Base-by-base conservation (phyloP, 371 early-diverging fungal genomes). In the Dichotomocladium elegans region DNA sequence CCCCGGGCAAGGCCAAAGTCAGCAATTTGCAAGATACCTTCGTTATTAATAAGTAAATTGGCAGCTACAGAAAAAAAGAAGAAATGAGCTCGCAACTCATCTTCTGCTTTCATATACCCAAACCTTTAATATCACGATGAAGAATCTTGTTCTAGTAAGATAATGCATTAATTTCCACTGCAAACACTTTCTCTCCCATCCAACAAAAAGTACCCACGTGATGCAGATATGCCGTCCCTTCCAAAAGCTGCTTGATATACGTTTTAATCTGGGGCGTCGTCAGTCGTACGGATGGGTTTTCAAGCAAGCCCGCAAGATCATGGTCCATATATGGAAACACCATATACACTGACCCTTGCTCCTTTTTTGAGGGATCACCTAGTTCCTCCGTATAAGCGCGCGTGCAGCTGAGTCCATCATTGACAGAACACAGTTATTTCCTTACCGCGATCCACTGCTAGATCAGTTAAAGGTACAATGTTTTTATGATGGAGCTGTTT, bases 321-420 rank as follows among this genome's bases (percentile, higher is more conserved):
- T 92, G 93, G 47, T 93, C 94, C 91, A 97, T 90, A 76, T 96
- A 98, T 25, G 94, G 95, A 45, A 98, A 92, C 4, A 94, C 95
- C 91, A 99, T 90, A 68, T 91, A 93, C 9, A 92, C 41, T 12
- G 78, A 81, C 42, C 77, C 89, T 51, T 70, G 55, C 53, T 57
- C 60, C 49, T 61, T 68, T 46, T 49, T 57, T 21, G 63, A 57
- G 25, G 52, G 41, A 46, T 64, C 61, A 21, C 65, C 57, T 69
- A 54, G 22, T 14, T 15, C n/a, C 5, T 17, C 17, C 31, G 26
- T 24, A 41, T 24, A 30, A 53, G 44, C 43, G 58, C 11, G 27
- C 14, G 19, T 17, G 46, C 12, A 5, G 15, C n/a, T 25, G 40
- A 12, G 33, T 52, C 57, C 24, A 25, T n/a, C 14, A 26, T 19